Percentiles rank a stretch among this genome's conserved stretches.
phyloP scores from a whole-genome alignment of 768 basidiomycete genomes.

The Hericium rajendrae region DNA sequence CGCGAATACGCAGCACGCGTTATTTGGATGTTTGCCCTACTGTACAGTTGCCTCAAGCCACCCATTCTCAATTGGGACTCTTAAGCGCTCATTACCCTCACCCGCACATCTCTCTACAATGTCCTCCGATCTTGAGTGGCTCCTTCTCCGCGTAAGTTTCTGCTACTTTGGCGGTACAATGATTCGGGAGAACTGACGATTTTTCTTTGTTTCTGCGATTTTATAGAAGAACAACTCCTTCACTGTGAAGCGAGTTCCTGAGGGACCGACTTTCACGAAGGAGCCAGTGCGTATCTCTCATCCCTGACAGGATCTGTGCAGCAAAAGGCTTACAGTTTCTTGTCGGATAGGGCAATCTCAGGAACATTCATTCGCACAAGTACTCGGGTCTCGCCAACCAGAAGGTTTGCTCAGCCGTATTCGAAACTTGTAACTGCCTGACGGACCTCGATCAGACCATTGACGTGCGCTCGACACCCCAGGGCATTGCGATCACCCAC shows the following conservation, averaged over 20 bases:
- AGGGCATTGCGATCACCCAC: slow-evolving; percentile 51
- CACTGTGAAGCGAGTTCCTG: slow-evolving; percentile 66
- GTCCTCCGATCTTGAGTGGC: slow-evolving; percentile 88
- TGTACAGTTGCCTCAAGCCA: slow-evolving; percentile 4
- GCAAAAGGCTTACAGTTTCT: background rate
- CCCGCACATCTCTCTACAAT: slow-evolving; percentile 1
- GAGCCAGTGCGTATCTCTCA: slow-evolving; percentile 53
- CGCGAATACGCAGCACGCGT: background rate
- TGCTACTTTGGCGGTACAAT: background rate
- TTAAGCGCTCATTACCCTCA: background rate
- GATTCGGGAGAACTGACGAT: background rate
- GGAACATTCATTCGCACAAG: slow-evolving; percentile 85
- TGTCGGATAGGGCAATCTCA: slow-evolving; percentile 63
- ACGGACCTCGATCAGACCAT: slow-evolving; percentile 39
- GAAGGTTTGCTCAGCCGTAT: slow-evolving; percentile 41
- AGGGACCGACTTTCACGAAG: slow-evolving; percentile 74
- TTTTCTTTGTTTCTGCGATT: background rate
- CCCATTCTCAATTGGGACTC: background rate
- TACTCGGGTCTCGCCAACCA: slow-evolving; percentile 83
- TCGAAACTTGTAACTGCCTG: background rate
- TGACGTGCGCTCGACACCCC: slow-evolving; percentile 44
- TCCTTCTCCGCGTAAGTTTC: slow-evolving; percentile 71
- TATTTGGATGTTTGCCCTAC: background rate
- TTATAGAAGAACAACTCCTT: slow-evolving; percentile 74
- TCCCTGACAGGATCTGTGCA: background rate